Base-by-base conservation (phyloP, 1,284 basidiomycete genomes). In the Earliella scabrosa region DNA sequence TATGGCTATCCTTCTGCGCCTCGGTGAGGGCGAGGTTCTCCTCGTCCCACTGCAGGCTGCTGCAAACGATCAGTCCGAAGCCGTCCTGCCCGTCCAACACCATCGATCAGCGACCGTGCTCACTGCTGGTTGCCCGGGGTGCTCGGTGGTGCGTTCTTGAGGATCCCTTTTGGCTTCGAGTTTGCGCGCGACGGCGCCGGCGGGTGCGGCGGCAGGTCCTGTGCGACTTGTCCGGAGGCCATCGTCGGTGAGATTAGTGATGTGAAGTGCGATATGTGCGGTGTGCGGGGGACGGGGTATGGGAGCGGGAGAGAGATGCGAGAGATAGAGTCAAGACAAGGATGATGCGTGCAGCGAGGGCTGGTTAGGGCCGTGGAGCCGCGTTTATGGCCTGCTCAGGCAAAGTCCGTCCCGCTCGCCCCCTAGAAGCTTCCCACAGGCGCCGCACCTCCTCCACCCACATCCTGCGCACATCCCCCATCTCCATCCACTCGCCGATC, bases 11-110 rank as follows among this genome's bases (percentile, higher is more conserved):
- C 73, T 95, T 95, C 78, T 91, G 86, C 63, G 93, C 87, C 74
- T 97, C 94, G 0, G 93, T 96, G 66, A 92, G 74, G 26, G 92
- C 92, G 45, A 97, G 81, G 68, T 96, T 97, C 71, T 87, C 90
- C 70, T 97, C 94, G 68, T 97, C 94, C 94, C 94, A 97, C 68
- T 92, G 90, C 65, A 96, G 70, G 66, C 83, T 85, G 62, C 55
- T 61, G 10, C 14, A 29, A n/a, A 18, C 38, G 7, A 48, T 29
- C n/a, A 38, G 18, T 45, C 39, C 20, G 29, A 16, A 16, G 24
- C 29, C 54, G 14, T 4, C 16, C 16, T 13, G 44, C 36, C 36
- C 36, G 8, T 32, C 44, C 14, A 10, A 31, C 51, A 36, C 45
- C 21, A 29, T 18, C 23, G 40, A 36, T 36, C 26, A 26, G 34